phyloP scores from a whole-genome alignment of 106 monocot genomes.

The Dendrobium chrysotoxum region DNA sequence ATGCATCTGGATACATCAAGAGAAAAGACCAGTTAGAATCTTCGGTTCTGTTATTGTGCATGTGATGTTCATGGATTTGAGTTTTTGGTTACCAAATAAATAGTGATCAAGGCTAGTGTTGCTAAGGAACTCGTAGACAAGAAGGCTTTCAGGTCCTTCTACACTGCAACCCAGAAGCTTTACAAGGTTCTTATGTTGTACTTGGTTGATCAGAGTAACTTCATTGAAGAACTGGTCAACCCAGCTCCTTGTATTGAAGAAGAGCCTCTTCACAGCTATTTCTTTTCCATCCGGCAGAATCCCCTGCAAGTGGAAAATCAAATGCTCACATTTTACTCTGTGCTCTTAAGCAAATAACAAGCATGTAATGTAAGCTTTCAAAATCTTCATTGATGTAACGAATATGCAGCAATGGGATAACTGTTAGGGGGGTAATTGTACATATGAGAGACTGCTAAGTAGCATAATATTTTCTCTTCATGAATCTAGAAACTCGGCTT shows the following conservation, averaged over 20 bases:
- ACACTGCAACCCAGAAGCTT: slow-evolving; percentile 61
- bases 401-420: background rate
- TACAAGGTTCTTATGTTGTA: slow-evolving; percentile 68
- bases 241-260: slow-evolving; percentile 40
- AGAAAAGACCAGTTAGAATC: background rate
- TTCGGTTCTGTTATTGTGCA: background rate
- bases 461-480: too few species aligned
- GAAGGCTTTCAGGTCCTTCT: slow-evolving; percentile 61
- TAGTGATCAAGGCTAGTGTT: slow-evolving; percentile 65
- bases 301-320: slow-evolving; percentile 27
- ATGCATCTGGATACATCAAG: slow-evolving; percentile 24
- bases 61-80: background rate
- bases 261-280: slow-evolving; percentile 63
- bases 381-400: background rate
- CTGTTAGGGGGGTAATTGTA: too few species aligned
- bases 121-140: slow-evolving; percentile 60
- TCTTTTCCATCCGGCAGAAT: slow-evolving; percentile 52
- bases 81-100: slow-evolving; percentile 37
- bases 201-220: slow-evolving; percentile 43
- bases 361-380: background rate
- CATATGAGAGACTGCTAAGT: too few species aligned
- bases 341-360: background rate
- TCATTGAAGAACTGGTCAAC: slow-evolving; percentile 66
- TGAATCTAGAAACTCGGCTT: too few species aligned
- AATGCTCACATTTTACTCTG: background rate